Evolutionary conservation across 257 asterid genomes (phyloP).

Genomic region (Capsicum rhomboideum): DNA sequence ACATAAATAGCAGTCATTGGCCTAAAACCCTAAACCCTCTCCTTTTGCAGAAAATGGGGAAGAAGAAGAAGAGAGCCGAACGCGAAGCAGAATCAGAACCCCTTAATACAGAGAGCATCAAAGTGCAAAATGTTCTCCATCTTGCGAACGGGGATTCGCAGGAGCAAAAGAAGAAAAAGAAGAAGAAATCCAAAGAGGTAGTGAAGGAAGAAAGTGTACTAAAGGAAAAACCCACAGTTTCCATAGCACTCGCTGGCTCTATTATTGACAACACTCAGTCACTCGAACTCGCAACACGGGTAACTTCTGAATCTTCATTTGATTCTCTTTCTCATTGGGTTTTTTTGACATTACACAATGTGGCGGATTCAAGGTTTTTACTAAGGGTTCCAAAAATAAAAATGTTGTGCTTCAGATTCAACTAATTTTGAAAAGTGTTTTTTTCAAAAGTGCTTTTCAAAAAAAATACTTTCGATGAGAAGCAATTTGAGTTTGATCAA

Average conservation of each 20-base stretch:
- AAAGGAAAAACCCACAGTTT: slow-evolving; percentile 45
- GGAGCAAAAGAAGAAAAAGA: slow-evolving; percentile 36
- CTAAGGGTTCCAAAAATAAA: no score
- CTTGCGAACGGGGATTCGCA: slow-evolving; percentile 27
- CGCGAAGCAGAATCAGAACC: slow-evolving; percentile 7
- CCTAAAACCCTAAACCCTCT: slow-evolving; percentile 23
- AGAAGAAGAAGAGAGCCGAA: slow-evolving; percentile 38
- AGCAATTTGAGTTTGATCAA: no score
- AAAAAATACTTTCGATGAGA: no score
- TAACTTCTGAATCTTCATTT: slow-evolving; percentile 6
- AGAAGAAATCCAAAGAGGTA: slow-evolving; percentile 20
- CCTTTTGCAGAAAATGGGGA: slow-evolving; percentile 32
- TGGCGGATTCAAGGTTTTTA: no score
- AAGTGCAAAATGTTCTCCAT: neutral
- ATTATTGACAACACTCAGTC: slow-evolving; percentile 78
- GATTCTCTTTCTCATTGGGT: neutral
- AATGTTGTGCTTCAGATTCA: no score
- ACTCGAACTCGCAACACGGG: slow-evolving; percentile 80
- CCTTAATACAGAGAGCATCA: neutral
- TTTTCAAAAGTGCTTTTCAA: no score
- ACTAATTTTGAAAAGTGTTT: no score
- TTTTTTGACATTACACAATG: neutral
- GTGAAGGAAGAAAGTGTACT: slow-evolving; percentile 20
- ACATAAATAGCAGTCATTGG: neutral
- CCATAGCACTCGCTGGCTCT: slow-evolving; percentile 79